A percentile compares a stretch with the other conserved stretches of the same genome.
phyloP scores from a whole-genome alignment of 139 green algal species.

The Volvox africanus region DNA sequence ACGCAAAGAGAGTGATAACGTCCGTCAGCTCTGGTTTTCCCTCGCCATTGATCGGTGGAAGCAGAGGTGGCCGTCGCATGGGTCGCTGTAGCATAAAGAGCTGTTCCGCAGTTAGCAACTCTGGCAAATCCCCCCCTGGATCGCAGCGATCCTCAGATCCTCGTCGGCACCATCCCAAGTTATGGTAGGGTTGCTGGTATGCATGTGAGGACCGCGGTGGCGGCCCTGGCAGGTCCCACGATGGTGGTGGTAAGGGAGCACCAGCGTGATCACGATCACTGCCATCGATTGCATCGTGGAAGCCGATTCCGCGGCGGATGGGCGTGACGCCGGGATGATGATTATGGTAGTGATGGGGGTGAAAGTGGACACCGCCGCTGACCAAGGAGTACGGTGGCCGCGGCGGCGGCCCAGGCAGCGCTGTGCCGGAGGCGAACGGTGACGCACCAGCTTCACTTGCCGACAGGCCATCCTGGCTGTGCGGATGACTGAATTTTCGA shows the following conservation, averaged over 20 bases:
- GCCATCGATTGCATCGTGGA: not conserved
- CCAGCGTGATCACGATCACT: slow-evolving; percentile 6
- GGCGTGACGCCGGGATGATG: not conserved
- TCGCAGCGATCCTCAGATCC: not conserved
- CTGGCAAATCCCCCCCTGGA: slow-evolving; percentile 10
- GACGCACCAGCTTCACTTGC: not conserved
- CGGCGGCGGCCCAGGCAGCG: slow-evolving; percentile 29
- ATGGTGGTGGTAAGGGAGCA: not conserved
- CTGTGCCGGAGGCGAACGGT: not conserved
- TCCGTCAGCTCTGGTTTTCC: slow-evolving; percentile 22
- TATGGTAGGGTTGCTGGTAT: not conserved
- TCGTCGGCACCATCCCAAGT: not conserved
- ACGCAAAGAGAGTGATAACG: slow-evolving; percentile 40
- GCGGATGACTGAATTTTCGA: slow-evolving; percentile 30
- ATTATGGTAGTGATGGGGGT: not conserved
- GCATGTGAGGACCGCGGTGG: slow-evolving; percentile 15
- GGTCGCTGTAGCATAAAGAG: slow-evolving; percentile 51
- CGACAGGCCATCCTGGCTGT: not conserved
- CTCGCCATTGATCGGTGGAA: slow-evolving; percentile 22
- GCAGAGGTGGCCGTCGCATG: not conserved
- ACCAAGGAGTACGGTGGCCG: slow-evolving; percentile 7
- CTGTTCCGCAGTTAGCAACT: slow-evolving; percentile 48
- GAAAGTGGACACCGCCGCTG: not conserved
- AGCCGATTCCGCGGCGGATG: not conserved
- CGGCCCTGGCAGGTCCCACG: slow-evolving; percentile 1